Base-by-base conservation (phyloP, 768 basidiomycete species). In the Boletus eberwhitei region DNA sequence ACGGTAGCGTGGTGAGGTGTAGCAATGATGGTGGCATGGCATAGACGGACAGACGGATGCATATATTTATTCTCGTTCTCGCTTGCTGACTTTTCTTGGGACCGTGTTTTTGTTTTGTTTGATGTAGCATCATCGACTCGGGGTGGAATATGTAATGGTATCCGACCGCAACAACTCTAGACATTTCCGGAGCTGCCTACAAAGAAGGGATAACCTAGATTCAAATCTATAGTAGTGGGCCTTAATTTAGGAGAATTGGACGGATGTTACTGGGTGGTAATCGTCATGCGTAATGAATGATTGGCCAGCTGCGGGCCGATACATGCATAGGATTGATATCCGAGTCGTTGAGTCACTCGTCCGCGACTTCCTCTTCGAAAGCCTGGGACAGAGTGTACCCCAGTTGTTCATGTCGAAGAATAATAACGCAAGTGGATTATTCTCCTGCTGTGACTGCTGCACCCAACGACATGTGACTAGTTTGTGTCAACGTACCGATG, bases 21-120 rank as follows among this genome's bases (percentile, higher is more conserved):
- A 4, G 40, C 12, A 17, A 16, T 11, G 41, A 32, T 56, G 22
- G 14, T 0, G 14, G 16, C 8, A 17, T 31, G 35, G 39, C 13
- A 29, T 26, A 39, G 26, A 56, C n/a, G 48, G 53, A 61, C 38
- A 24, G 36, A 51, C 34, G 24, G 24, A 26, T 34, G 16, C 14
- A 34, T 45, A 50, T 59, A 46, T 39, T 61, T 59, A 49, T 59
- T 52, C 11, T 36, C 26, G 31, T 19, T 21, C 35, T 50, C 49
- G 22, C 5, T 40, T 24, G 29, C 22, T 6, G 8, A 6, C 12
- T 24, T 22, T 43, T 39, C 31, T 37, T 31, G 31, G 52, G 29
- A 56, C 14, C 13, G 16, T 38, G 12, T 55, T 26, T 31, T 17
- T 43, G 16, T 26, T 26, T 24, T 16, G 4, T 17, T 43, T 41